Evolutionary conservation across 2,329 filamentous ascomycete species (phyloP).

Genomic region (Sporothrix pseudoabietina): DNA sequence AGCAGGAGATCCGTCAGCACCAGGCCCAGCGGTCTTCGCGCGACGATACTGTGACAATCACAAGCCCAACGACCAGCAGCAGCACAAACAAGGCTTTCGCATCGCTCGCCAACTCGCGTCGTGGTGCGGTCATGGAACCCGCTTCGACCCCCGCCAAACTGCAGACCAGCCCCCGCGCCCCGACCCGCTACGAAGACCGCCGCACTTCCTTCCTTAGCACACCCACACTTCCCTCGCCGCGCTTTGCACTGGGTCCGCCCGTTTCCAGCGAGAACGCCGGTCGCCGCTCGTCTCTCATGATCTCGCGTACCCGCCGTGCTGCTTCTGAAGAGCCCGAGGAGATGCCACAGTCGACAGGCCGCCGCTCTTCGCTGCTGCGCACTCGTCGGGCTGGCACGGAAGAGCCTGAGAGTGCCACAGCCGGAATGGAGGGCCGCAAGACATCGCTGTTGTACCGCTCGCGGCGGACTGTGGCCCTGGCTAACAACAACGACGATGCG

Average conservation of each 20-base stretch:
- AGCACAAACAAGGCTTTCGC: conserved; percentile 30
- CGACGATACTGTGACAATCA: conserved; percentile 34
- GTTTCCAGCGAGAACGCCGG: conserved; percentile 47
- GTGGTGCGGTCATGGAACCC: conserved; percentile 19
- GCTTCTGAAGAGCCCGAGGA: conserved; percentile 53
- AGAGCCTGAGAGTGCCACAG: conserved; percentile 45
- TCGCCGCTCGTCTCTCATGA: conserved; percentile 57
- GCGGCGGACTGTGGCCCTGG: conserved; percentile 47
- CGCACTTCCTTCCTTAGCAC: conserved; percentile 52
- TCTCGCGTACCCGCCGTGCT: conserved; percentile 49
- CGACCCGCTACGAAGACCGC: conserved; percentile 51
- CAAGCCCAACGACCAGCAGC: conserved; percentile 27
- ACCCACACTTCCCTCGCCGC: conserved; percentile 51
- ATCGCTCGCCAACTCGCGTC: conserved; percentile 29
- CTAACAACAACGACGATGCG: conserved; percentile 49
- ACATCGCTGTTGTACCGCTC: conserved; percentile 52
- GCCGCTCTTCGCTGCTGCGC: conserved; percentile 47
- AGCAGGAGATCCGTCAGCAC: conserved; percentile 16
- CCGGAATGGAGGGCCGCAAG: conserved; percentile 46
- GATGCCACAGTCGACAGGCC: conserved; percentile 41
- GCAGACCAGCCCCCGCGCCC: conserved; percentile 44
- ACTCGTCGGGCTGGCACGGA: conserved; percentile 50
- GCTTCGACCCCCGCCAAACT: conserved; percentile 39
- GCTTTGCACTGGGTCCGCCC: conserved; percentile 45
- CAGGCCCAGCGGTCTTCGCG: conserved; percentile 30